These are phyloP conservation scores for Miscanthus lutarioriparius DNA, from an alignment of 176 grass and related monocot genomes.

Conservation along the genomic window DNA sequence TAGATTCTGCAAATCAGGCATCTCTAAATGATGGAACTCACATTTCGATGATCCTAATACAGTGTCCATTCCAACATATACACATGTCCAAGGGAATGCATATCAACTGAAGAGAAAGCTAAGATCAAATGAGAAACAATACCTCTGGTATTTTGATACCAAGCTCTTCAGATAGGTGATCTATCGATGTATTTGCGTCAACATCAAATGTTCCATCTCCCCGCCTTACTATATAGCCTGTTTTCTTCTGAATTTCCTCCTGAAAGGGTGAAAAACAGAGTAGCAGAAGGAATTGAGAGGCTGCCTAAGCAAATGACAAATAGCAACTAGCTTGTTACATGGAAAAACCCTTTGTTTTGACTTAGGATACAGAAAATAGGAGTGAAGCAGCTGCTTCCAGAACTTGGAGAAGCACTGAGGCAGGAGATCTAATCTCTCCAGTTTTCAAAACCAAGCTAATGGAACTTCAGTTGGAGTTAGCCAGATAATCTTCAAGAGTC, in stretches of 20 bases:
- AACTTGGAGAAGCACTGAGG: not conserved
- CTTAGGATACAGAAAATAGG: not conserved
- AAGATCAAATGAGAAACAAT: slow-evolving; percentile 31
- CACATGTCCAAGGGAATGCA: not conserved
- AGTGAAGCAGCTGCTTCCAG: not conserved
- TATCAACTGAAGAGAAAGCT: slow-evolving; percentile 7
- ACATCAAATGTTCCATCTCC: slow-evolving; percentile 94
- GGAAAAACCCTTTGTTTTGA: not conserved
- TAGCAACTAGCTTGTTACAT: not conserved
- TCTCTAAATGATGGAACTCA: slow-evolving; percentile 8
- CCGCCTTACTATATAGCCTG: slow-evolving; percentile 85
- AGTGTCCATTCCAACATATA: not conserved
- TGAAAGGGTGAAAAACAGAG: slow-evolving; percentile 30
- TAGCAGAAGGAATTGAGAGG: slow-evolving; percentile 13
- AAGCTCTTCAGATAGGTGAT: slow-evolving; percentile 90
- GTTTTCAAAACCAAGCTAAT: slow-evolving; percentile 10
- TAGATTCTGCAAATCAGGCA: slow-evolving; percentile 1
- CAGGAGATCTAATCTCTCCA: not conserved
- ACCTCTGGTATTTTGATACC: slow-evolving; percentile 98
- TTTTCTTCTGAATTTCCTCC: slow-evolving; percentile 99
- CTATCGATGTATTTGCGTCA: slow-evolving; percentile 98
- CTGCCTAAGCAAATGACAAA: not conserved
- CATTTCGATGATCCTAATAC: not conserved
- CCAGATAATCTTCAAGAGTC: not conserved
- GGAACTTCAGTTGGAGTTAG: not conserved